phyloP scores from a whole-genome alignment of 2,329 filamentous ascomycete species.

The Pestalotiopsis sp. region DNA sequence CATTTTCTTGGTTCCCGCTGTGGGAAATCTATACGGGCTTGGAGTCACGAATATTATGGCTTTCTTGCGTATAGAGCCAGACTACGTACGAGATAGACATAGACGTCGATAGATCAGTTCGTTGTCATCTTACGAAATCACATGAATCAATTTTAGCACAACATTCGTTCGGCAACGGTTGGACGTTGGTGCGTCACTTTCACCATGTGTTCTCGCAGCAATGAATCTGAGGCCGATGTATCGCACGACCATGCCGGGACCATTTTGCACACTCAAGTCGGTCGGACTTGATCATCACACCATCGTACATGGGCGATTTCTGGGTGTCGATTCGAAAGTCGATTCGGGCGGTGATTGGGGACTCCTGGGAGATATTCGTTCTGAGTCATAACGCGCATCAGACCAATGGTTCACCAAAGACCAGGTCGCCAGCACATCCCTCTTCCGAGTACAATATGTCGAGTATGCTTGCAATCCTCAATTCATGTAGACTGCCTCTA shows the following conservation, averaged over 20 bases:
- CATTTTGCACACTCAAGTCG: too few relatives aligned
- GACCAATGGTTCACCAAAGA: neutral
- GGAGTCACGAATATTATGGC: neutral
- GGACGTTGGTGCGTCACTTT: too few relatives aligned
- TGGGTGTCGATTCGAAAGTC: too few relatives aligned
- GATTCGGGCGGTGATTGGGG: too few relatives aligned
- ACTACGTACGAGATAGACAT: neutral
- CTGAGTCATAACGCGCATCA: neutral
- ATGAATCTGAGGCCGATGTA: too few relatives aligned
- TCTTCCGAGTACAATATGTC: neutral
- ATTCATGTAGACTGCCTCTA: slow-evolving; percentile 27
- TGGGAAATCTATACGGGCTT: neutral
- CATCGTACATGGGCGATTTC: too few relatives aligned
- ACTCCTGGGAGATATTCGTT: too few relatives aligned
- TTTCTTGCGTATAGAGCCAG: neutral
- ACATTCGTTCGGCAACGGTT: too few relatives aligned
- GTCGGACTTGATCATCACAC: too few relatives aligned
- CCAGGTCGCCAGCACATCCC: neutral
- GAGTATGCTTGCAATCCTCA: slow-evolving; percentile 19
- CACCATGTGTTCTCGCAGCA: too few relatives aligned
- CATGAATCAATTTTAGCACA: neutral
- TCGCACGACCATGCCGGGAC: too few relatives aligned
- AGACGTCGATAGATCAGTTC: neutral
- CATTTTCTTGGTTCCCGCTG: neutral
- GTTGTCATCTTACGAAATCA: neutral